phyloP scores from a whole-genome alignment of 371 early-diverging fungal species.

The Lichtheimia ornata region DNA sequence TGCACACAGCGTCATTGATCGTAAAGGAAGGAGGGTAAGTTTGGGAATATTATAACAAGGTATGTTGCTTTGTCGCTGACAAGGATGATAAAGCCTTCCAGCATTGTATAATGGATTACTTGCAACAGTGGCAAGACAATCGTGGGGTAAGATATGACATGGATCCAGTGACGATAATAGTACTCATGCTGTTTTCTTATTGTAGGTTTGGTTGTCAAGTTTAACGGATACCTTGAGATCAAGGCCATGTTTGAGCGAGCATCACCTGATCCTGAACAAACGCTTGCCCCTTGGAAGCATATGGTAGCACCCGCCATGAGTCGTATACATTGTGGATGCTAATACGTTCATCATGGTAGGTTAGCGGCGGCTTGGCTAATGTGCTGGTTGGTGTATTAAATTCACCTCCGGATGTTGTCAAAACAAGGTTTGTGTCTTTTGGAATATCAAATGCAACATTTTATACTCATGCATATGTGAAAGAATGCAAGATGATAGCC shows the following conservation, averaged over 20 bases:
- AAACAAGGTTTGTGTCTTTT: slow-evolving; percentile 31
- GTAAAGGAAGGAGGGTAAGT: slow-evolving; percentile 50
- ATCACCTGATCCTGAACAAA: slow-evolving; percentile 24
- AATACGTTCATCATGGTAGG: slow-evolving; percentile 10
- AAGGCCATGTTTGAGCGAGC: slow-evolving; percentile 42
- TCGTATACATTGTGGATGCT: too few species aligned
- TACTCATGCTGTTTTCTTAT: not conserved
- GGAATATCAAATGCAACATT: not conserved
- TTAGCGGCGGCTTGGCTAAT: slow-evolving; percentile 52
- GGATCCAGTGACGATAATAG: not conserved
- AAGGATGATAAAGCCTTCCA: slow-evolving; percentile 23
- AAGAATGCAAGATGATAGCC: slow-evolving; percentile 56
- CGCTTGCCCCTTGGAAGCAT: slow-evolving; percentile 46
- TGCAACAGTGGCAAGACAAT: slow-evolving; percentile 52
- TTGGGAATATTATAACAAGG: too few species aligned
- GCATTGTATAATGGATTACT: slow-evolving; percentile 52
- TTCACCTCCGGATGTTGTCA: slow-evolving; percentile 52
- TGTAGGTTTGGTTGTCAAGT: slow-evolving; percentile 53
- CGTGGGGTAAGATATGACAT: slow-evolving; percentile 33
- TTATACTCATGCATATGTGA: not conserved
- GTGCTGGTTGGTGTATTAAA: slow-evolving; percentile 54
- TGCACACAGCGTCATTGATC: slow-evolving; percentile 43
- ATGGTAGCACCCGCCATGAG: slow-evolving; percentile 24
- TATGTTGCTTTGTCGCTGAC: not conserved
- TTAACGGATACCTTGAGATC: slow-evolving; percentile 47